These are phyloP conservation scores for Magnolia changhungtana DNA, from an alignment of 164 flowering plant species.

Conservation along the genomic window DNA sequence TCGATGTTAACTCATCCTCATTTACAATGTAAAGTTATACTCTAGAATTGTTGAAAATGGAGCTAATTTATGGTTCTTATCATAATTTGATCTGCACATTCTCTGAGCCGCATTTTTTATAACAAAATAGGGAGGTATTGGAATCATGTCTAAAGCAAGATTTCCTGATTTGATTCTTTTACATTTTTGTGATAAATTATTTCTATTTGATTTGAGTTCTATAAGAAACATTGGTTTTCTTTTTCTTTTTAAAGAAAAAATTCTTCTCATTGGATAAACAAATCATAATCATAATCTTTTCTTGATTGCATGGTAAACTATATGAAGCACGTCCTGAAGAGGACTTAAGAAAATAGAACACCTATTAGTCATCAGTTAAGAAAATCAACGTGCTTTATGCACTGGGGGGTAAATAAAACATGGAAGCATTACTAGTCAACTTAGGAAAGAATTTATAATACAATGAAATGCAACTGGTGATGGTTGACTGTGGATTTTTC, in stretches of 20 bases:
- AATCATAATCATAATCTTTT: no score
- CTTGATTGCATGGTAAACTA: no score
- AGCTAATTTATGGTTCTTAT: background rate
- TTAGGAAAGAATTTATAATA: background rate
- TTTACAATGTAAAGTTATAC: background rate
- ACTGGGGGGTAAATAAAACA: background rate
- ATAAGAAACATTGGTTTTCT: background rate
- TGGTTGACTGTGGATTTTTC: no score
- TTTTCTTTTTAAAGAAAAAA: background rate
- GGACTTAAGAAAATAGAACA: background rate
- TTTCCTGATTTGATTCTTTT: no score
- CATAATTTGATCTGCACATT: background rate
- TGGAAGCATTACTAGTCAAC: background rate
- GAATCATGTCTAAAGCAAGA: background rate
- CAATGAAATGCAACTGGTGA: background rate
- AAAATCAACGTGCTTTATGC: background rate
- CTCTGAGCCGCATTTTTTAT: background rate
- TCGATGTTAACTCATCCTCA: background rate
- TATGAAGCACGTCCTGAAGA: background rate
- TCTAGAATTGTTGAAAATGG: constrained; percentile 3
- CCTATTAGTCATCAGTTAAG: background rate
- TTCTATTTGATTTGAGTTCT: no score
- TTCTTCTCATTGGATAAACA: background rate
- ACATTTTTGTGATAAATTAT: background rate
- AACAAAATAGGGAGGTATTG: background rate